Conservation (phyloP, 495 filamentous ascomycete species). For the Penicillium lagena region DNA sequence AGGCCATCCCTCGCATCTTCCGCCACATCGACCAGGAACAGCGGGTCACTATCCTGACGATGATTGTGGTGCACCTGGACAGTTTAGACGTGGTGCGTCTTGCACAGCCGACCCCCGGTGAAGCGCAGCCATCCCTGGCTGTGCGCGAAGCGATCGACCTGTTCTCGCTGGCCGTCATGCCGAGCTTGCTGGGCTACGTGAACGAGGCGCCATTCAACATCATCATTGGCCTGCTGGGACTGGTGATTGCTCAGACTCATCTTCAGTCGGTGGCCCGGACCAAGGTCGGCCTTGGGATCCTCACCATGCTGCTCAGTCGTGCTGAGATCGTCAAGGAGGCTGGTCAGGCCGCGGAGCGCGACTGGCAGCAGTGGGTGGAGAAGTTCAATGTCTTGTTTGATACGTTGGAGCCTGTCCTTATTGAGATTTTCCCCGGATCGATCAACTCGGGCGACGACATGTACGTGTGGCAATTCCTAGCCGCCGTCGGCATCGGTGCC, state of each 20-base stretch:
- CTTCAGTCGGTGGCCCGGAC: slow-evolving; percentile 72
- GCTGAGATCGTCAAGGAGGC: slow-evolving; percentile 88
- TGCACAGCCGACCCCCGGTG: slow-evolving; percentile 62
- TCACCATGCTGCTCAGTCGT: slow-evolving; percentile 91
- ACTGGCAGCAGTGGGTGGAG: slow-evolving; percentile 77
- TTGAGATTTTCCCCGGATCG: slow-evolving; percentile 76
- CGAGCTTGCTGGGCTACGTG: slow-evolving; percentile 77
- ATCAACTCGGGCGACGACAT: slow-evolving; percentile 81
- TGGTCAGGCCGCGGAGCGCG: slow-evolving; percentile 57
- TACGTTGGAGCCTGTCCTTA: slow-evolving; percentile 72
- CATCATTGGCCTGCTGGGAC: slow-evolving; percentile 77
- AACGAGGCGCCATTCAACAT: slow-evolving; percentile 87
- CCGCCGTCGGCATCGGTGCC: slow-evolving; percentile 86
- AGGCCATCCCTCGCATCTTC: slow-evolving; percentile 89
- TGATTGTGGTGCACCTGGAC: slow-evolving; percentile 93
- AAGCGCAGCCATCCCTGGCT: slow-evolving; percentile 59
- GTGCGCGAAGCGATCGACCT: slow-evolving; percentile 88
- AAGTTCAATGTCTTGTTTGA: slow-evolving; percentile 86
- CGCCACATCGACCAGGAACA: slow-evolving; percentile 88
- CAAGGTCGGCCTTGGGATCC: slow-evolving; percentile 76
- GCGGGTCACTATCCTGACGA: slow-evolving; percentile 86
- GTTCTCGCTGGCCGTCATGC: slow-evolving; percentile 82
- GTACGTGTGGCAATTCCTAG: slow-evolving; percentile 97
- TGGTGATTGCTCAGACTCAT: slow-evolving; percentile 77
- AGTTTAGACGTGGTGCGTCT: slow-evolving; percentile 79